phyloP scores from a whole-genome alignment of 352 stramenopile species.

The Phytopythium helicoides region DNA sequence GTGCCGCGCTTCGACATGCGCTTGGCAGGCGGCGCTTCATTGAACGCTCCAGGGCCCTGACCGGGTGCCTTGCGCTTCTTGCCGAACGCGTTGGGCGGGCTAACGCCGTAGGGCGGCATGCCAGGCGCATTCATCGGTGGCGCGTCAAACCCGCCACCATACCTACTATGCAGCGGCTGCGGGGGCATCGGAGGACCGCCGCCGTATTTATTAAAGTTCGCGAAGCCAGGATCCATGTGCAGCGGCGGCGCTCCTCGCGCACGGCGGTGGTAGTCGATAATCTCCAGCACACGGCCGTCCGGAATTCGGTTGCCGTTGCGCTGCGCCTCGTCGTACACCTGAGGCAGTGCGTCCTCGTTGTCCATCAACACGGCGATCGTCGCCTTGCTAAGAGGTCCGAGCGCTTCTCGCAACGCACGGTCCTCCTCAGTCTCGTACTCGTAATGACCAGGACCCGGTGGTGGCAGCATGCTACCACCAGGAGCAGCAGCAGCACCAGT shows the following conservation, averaged over 20 bases:
- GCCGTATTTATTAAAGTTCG: slow-evolving; percentile 33
- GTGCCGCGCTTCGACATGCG: slow-evolving; percentile 33
- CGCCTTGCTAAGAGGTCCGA: slow-evolving; percentile 67
- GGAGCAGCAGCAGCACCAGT: slow-evolving; percentile 9
- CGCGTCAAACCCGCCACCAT: slow-evolving; percentile 25
- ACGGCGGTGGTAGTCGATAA: slow-evolving; percentile 64
- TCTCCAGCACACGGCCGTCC: slow-evolving; percentile 74
- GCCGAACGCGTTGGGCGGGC: slow-evolving; percentile 15
- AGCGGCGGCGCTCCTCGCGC: slow-evolving; percentile 29
- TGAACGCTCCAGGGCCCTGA: slow-evolving; percentile 32
- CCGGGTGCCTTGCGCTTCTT: slow-evolving; percentile 24
- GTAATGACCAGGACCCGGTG: slow-evolving; percentile 13
- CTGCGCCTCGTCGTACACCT: slow-evolving; percentile 81
- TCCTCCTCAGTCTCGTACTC: slow-evolving; percentile 52
- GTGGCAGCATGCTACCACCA: slow-evolving; percentile 17
- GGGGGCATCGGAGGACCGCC: slow-evolving; percentile 15
- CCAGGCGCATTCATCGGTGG: slow-evolving; percentile 15
- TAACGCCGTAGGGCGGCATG: slow-evolving; percentile 1
- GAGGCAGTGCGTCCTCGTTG: slow-evolving; percentile 68
- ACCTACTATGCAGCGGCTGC: slow-evolving; percentile 24
- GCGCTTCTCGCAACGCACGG: slow-evolving; percentile 50
- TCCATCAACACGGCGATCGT: slow-evolving; percentile 74
- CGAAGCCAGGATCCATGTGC: slow-evolving; percentile 10
- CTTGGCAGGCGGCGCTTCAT: slow-evolving; percentile 39
- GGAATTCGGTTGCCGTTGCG: slow-evolving; percentile 73